These are phyloP conservation scores for Pleodorina starrii DNA, from an alignment of 139 green algal species.

Conservation along the genomic window DNA sequence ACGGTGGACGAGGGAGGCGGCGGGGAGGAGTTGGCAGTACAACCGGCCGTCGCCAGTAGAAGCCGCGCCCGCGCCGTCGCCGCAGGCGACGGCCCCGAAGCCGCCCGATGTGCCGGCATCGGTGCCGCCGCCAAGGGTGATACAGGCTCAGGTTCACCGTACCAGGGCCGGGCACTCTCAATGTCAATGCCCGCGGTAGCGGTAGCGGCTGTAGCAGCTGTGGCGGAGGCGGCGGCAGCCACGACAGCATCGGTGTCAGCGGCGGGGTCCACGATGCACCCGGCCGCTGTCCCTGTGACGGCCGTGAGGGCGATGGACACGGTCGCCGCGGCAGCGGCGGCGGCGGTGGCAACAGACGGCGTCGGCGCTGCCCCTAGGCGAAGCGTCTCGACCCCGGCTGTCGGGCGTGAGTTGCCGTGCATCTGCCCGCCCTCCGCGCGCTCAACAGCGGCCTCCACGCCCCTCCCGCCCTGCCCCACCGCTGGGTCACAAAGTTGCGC, in stretches of 20 bases:
- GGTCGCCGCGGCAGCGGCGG: neutral
- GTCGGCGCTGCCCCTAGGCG: neutral
- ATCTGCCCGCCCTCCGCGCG: neutral
- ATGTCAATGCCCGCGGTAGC: too few relatives aligned
- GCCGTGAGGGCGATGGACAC: too few relatives aligned
- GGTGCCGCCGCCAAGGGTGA: neutral
- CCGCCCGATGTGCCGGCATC: neutral
- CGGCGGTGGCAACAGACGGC: neutral
- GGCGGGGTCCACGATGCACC: too few relatives aligned
- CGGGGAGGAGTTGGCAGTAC: too few relatives aligned
- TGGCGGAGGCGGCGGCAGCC: too few relatives aligned
- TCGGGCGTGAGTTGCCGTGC: neutral
- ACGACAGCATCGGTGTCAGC: neutral
- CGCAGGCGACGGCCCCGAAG: neutral
- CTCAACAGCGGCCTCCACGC: neutral
- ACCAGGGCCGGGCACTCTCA: neutral
- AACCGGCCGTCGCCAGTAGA: too few relatives aligned
- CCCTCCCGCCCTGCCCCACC: neutral
- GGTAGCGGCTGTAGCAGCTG: too few relatives aligned
- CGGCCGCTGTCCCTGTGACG: neutral
- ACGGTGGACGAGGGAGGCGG: neutral
- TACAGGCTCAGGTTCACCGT: neutral
- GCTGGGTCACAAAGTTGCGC: neutral
- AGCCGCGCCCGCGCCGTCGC: neutral
- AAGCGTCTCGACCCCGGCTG: neutral